Percentiles rank a stretch among this genome's conserved stretches.
Evolutionary conservation across 805 yeast species (phyloP).

Genomic region (Metschnikowia lochheadii): DNA sequence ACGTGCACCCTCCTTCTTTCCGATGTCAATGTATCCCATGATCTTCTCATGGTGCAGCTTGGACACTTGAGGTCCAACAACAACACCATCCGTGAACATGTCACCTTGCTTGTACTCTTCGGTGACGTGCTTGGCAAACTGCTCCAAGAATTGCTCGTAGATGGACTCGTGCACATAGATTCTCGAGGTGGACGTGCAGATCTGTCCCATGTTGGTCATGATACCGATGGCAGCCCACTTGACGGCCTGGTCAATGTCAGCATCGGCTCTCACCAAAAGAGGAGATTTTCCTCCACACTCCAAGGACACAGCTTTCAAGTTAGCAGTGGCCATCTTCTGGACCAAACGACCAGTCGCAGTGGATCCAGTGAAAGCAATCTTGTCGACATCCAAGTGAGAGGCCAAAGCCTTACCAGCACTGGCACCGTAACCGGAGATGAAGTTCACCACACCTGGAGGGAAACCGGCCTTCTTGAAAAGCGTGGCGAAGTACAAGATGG

Average conservation of each 20-base stretch:
- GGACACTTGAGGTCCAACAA: slow-evolving; percentile 62
- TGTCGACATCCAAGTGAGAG: slow-evolving; percentile 52
- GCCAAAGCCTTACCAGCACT: slow-evolving; percentile 68
- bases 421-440: slow-evolving; percentile 65
- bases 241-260: slow-evolving; percentile 60
- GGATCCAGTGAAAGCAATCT: slow-evolving; percentile 64
- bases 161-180: slow-evolving; percentile 53
- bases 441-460: slow-evolving; percentile 73
- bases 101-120: slow-evolving; percentile 53
- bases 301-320: slow-evolving; percentile 60
- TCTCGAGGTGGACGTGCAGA: slow-evolving; percentile 66
- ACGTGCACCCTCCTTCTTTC: slow-evolving; percentile 43
- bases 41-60: slow-evolving; percentile 54
- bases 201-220: slow-evolving; percentile 63
- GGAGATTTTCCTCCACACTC: slow-evolving; percentile 78
- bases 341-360: slow-evolving; percentile 64
- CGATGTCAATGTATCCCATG: slow-evolving; percentile 38
- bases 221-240: slow-evolving; percentile 67
- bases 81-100: slow-evolving; percentile 44
- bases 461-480: slow-evolving; percentile 62
- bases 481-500: slow-evolving; percentile 57
- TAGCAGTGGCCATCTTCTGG: slow-evolving; percentile 56
- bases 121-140: slow-evolving; percentile 43
- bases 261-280: slow-evolving; percentile 57
- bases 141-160: slow-evolving; percentile 48